These are phyloP conservation scores for Tranzscheliella williamsii DNA, from an alignment of 1,284 basidiomycete species.

Conservation along the genomic window DNA sequence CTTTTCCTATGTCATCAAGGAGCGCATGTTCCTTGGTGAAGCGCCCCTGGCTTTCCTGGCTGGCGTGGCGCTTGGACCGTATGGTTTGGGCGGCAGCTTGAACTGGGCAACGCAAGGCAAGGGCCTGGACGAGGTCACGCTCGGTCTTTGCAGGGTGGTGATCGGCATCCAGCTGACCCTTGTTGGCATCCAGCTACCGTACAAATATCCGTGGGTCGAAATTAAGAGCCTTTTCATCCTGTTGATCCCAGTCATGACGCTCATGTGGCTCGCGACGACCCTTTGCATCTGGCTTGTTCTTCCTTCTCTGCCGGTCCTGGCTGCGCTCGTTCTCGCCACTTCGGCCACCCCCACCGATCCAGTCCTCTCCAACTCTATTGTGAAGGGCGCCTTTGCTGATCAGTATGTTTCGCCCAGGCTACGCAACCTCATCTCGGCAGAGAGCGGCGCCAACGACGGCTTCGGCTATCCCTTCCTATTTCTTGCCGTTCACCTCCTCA, in stretches of 20 bases:
- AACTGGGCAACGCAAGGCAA: constrained; percentile 29
- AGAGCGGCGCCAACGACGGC: constrained; percentile 53
- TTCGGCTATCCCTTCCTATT: constrained; percentile 50
- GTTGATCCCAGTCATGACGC: constrained; percentile 45
- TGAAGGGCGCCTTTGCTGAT: constrained; percentile 54
- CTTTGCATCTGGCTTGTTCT: constrained; percentile 36
- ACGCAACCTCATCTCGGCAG: constrained; percentile 52
- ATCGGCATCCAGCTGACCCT: constrained; percentile 50
- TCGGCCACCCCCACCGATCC: constrained; percentile 50
- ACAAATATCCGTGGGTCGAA: constrained; percentile 45
- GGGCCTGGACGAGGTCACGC: constrained; percentile 31
- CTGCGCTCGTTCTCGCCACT: constrained; percentile 39
- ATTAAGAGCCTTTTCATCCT: constrained; percentile 30
- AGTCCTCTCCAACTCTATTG: constrained; percentile 49
- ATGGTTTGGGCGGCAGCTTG: constrained; percentile 38
- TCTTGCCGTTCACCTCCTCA: constrained; percentile 45
- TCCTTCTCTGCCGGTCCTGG: constrained; percentile 40
- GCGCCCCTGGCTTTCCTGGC: constrained; percentile 47
- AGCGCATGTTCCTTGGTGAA: constrained; percentile 47
- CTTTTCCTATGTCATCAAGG: constrained; percentile 50
- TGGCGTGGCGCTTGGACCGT: constrained; percentile 44
- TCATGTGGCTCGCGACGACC: constrained; percentile 49
- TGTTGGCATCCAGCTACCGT: constrained; percentile 50
- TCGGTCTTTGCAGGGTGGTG: constrained; percentile 41
- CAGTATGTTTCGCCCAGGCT: constrained; percentile 50